Evolutionary conservation across 805 yeast genomes (phyloP).

Genomic region (Cyberlindnera mississippiensis): DNA sequence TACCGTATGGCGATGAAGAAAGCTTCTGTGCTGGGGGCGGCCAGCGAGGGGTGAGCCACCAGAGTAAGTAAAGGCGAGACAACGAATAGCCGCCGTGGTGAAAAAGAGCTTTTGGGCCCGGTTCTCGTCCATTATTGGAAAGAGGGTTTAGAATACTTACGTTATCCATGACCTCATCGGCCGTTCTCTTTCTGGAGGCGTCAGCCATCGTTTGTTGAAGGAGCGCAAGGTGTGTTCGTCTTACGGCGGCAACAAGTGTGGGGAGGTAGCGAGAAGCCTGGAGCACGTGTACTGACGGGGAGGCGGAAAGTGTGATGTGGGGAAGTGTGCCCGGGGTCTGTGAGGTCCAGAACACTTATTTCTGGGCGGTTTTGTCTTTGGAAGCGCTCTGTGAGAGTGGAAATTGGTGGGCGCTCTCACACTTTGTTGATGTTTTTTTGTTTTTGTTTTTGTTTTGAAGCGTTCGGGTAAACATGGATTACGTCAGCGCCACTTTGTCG

Average conservation of each 20-base stretch:
- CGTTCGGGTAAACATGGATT: background rate
- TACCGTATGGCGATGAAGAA: too few relatives aligned
- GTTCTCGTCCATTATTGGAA: background rate
- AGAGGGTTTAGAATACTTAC: slow-evolving; percentile 7
- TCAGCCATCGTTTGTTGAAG: slow-evolving; percentile 5
- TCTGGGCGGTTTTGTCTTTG: too few relatives aligned
- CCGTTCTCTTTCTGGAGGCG: slow-evolving; percentile 17
- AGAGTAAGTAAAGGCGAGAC: too few relatives aligned
- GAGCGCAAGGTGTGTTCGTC: background rate
- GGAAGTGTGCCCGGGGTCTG: too few relatives aligned
- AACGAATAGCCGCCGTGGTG: background rate
- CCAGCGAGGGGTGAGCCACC: too few relatives aligned
- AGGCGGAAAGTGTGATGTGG: too few relatives aligned
- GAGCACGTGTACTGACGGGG: too few relatives aligned
- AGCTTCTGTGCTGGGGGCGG: too few relatives aligned
- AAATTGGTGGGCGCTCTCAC: background rate
- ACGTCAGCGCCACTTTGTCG: background rate
- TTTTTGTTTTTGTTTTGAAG: background rate
- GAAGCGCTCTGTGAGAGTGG: too few relatives aligned
- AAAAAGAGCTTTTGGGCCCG: background rate
- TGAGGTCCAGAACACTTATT: too few relatives aligned
- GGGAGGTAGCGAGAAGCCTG: too few relatives aligned
- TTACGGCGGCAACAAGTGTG: too few relatives aligned
- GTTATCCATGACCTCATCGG: slow-evolving; percentile 14
- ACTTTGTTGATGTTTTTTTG: slow-evolving; percentile 3